Conservation (phyloP, 345 rosid genomes). For the Luvunga scandens region DNA sequence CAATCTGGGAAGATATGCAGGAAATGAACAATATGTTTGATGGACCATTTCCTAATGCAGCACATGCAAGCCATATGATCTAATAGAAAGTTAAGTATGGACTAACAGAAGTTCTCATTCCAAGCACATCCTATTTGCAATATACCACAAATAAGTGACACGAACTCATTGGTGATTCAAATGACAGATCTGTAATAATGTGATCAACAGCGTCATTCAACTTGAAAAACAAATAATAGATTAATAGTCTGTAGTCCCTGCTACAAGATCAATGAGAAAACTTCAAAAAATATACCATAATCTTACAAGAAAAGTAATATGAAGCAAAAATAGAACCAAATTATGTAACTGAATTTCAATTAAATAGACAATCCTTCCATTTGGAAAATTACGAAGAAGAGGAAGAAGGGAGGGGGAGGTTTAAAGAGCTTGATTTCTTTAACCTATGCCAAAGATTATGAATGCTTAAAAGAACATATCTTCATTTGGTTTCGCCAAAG, state of each 20-base stretch:
- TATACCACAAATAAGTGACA: not conserved
- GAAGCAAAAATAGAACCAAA: not conserved
- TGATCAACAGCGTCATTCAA: not conserved
- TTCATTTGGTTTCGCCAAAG: not conserved
- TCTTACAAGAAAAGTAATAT: not conserved
- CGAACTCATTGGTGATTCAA: not conserved
- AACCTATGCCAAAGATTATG: not conserved
- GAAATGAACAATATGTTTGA: not conserved
- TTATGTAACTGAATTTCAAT: not conserved
- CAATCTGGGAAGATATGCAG: conserved; percentile 2
- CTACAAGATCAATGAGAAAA: not conserved
- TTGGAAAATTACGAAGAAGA: too few species aligned
- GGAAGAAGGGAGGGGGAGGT: too few species aligned
- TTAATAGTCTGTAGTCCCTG: not conserved
- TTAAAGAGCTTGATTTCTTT: not conserved
- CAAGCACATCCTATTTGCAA: not conserved
- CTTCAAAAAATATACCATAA: not conserved
- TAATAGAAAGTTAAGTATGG: not conserved
- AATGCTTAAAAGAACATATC: not conserved
- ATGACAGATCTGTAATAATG: not conserved
- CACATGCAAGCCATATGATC: not conserved
- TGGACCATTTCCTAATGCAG: not conserved
- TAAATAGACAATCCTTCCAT: not conserved
- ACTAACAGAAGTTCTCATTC: not conserved
- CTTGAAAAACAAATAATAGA: not conserved